phyloP scores from a whole-genome alignment of 495 filamentous ascomycete genomes.

The Podospora pseudopauciseta region DNA sequence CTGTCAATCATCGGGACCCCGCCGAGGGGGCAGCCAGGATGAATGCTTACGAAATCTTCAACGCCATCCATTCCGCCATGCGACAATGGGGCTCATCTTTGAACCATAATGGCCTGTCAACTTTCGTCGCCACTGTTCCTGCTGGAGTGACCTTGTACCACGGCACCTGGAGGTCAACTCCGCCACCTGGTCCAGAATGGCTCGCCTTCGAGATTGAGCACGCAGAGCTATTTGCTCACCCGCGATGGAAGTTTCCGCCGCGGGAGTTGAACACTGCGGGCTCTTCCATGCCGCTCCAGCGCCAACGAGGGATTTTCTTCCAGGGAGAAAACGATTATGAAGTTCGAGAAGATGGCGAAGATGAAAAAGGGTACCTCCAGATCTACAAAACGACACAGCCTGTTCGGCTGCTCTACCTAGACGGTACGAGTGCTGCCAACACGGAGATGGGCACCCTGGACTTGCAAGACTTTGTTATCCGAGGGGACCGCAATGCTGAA shows the following conservation, averaged over 20 bases:
- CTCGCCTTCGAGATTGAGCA: constrained; percentile 69
- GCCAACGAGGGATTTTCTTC: background rate
- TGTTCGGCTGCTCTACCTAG: constrained; percentile 57
- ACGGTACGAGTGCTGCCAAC: constrained; percentile 60
- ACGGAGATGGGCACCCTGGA: constrained; percentile 58
- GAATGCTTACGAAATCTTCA: constrained; percentile 63
- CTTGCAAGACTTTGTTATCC: constrained; percentile 54
- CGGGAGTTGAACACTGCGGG: background rate
- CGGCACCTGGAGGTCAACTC: constrained; percentile 41
- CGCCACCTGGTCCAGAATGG: constrained; percentile 57
- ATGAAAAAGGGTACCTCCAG: constrained; percentile 37
- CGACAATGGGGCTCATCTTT: constrained; percentile 67
- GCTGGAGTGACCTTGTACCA: constrained; percentile 61
- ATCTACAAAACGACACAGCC: constrained; percentile 48
- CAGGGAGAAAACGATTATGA: background rate
- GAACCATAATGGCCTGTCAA: constrained; percentile 66
- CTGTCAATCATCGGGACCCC: constrained; percentile 12
- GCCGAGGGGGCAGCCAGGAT: constrained; percentile 31
- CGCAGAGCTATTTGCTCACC: constrained; percentile 53
- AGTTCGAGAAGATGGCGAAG: background rate
- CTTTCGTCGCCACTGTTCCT: constrained; percentile 58
- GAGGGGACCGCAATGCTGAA: constrained; percentile 12
- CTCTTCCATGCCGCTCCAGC: background rate
- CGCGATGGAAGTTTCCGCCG: constrained; percentile 6
- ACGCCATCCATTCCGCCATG: constrained; percentile 57